Evolutionary conservation across 106 monocot genomes (phyloP).

Genomic region (Cymbidium sinense): DNA sequence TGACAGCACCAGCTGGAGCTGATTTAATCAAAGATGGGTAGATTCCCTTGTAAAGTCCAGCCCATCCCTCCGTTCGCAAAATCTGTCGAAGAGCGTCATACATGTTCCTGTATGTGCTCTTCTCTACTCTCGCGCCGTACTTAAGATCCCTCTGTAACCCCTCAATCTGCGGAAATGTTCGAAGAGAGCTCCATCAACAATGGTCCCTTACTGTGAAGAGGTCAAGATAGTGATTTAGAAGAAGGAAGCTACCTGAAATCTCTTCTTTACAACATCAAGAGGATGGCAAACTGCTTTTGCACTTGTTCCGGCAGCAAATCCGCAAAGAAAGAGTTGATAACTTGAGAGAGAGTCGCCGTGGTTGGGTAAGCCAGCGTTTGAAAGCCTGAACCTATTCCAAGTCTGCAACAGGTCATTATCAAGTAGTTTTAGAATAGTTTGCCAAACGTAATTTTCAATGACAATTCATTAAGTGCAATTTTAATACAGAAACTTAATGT

Average conservation of each 20-base stretch:
- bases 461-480: not conserved
- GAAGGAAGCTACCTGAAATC: constrained; percentile 65
- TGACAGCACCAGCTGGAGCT: constrained; percentile 88
- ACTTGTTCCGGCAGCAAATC: constrained; percentile 79
- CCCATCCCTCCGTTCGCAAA: constrained; percentile 43
- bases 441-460: not conserved
- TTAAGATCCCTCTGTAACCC: constrained; percentile 77
- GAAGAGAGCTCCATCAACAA: not conserved
- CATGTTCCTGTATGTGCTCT: constrained; percentile 65
- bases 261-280: constrained; percentile 98
- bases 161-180: constrained; percentile 48
- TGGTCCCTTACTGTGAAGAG: not conserved
- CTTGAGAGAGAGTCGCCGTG: constrained; percentile 52
- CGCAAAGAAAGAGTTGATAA: constrained; percentile 84
- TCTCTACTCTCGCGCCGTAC: constrained; percentile 68
- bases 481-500: too few relatives aligned
- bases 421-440: not conserved
- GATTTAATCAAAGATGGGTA: constrained; percentile 87
- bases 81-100: constrained; percentile 67
- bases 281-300: constrained; percentile 89
- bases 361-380: constrained; percentile 14
- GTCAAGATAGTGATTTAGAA: not conserved
- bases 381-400: constrained; percentile 56
- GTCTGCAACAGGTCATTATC: constrained; percentile 20
- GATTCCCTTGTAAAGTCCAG: constrained; percentile 90